Evolutionary conservation across 352 stramenopile species (phyloP).

Genomic region (Pythium rhizo-oryzae): DNA sequence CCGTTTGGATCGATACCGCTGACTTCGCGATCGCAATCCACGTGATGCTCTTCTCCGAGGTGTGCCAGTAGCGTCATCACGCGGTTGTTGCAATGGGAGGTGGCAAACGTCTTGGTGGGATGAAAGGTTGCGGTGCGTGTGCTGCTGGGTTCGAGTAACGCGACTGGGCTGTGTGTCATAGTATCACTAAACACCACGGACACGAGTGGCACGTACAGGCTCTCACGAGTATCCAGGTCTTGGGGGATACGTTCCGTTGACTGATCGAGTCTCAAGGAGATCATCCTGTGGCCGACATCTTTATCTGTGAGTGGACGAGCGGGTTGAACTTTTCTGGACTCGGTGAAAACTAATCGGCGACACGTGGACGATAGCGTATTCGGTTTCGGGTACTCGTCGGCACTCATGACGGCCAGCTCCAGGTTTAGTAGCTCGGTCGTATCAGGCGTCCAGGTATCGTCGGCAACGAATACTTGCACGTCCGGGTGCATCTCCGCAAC

Average conservation of each 20-base stretch:
- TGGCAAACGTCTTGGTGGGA: background rate
- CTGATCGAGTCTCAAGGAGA: background rate
- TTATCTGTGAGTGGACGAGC: background rate
- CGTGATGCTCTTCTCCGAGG: background rate
- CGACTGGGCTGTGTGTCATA: background rate
- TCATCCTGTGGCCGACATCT: background rate
- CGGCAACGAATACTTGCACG: background rate
- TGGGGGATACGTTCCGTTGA: background rate
- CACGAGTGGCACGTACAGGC: slow-evolving; percentile 2
- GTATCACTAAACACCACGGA: background rate
- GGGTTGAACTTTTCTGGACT: background rate
- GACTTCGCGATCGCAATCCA: background rate
- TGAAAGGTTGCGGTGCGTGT: background rate
- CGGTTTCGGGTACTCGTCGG: background rate
- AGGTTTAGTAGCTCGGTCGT: background rate
- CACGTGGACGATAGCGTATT: background rate
- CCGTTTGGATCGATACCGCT: background rate
- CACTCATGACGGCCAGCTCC: background rate
- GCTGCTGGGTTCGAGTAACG: background rate
- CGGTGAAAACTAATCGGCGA: background rate
- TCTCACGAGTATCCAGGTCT: background rate
- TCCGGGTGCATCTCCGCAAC: background rate
- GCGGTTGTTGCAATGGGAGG: background rate
- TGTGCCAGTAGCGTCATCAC: background rate
- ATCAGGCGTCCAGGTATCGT: background rate